A percentile compares a stretch with the other conserved stretches of the same genome.
phyloP scores from a whole-genome alignment of 345 rosid species.

The Brassica incana region DNA sequence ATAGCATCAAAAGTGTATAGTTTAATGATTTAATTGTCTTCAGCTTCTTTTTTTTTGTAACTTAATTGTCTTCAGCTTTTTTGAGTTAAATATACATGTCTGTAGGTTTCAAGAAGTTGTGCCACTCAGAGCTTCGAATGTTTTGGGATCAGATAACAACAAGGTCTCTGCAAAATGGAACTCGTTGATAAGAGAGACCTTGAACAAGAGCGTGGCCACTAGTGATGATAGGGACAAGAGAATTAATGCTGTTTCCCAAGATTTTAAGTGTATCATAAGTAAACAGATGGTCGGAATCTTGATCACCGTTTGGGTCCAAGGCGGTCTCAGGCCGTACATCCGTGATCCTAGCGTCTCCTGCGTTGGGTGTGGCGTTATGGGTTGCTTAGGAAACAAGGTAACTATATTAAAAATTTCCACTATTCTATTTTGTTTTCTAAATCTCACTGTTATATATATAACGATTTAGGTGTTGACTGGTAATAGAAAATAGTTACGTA shows the following conservation, averaged over 20 bases:
- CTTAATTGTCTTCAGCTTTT: neutral
- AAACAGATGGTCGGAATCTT: conserved; percentile 86
- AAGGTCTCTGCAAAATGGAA: conserved; percentile 64
- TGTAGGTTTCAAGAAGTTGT: conserved; percentile 77
- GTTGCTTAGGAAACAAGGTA: conserved; percentile 87
- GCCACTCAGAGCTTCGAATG: conserved; percentile 63
- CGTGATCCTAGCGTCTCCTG: conserved; percentile 64
- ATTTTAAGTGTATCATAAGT: conserved; percentile 57
- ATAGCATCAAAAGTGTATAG: neutral
- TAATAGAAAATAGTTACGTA: conserved; percentile 8
- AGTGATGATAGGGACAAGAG: conserved; percentile 8
- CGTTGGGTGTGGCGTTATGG: conserved; percentile 79
- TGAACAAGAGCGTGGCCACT: conserved; percentile 44
- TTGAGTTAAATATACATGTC: conserved; percentile 10
- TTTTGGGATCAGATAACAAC: conserved; percentile 58
- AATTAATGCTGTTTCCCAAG: conserved; percentile 32
- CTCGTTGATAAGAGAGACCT: conserved; percentile 56
- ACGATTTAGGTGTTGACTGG: conserved; percentile 31
- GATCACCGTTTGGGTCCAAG: conserved; percentile 67
- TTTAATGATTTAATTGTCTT: neutral
- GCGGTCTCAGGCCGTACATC: conserved; percentile 52
- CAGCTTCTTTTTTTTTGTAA: neutral
- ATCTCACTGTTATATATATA: conserved; percentile 24
- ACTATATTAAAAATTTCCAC: neutral
- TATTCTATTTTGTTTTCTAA: neutral